Percentiles rank a stretch among this genome's conserved stretches.
Conservation (phyloP, 148 eudicot species). For the Rhododendron henanense region DNA sequence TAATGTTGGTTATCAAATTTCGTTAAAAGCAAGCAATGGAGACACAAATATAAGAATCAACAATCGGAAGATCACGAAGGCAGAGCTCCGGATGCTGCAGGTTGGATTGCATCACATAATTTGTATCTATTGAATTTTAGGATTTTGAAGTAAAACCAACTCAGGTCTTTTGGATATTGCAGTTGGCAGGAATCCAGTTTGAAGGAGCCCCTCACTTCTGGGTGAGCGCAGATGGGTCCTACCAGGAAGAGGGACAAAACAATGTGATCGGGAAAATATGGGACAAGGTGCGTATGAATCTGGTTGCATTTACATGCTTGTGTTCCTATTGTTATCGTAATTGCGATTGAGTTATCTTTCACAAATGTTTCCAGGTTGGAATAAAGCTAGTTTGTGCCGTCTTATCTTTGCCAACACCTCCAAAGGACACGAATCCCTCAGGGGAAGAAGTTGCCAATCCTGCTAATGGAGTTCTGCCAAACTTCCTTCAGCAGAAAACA, state of each 20-base stretch:
- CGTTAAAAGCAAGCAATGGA: too few species aligned
- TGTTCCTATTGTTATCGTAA: background rate
- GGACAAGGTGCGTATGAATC: constrained; percentile 45
- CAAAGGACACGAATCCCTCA: constrained; percentile 25
- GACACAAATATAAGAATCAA: too few species aligned
- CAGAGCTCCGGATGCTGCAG: too few species aligned
- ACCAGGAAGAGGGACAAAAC: constrained; percentile 61
- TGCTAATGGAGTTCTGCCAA: constrained; percentile 16
- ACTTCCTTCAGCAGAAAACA: constrained; percentile 23
- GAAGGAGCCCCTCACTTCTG: constrained; percentile 60
- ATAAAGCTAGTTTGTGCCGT: constrained; percentile 46
- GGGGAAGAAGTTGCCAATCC: constrained; percentile 21
- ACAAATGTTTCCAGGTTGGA: constrained; percentile 44
- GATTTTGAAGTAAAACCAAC: background rate
- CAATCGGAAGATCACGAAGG: too few species aligned
- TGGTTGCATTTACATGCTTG: constrained; percentile 2
- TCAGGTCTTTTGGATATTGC: constrained; percentile 21
- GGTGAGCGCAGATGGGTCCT: constrained; percentile 59
- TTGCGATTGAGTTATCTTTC: background rate
- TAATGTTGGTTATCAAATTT: too few species aligned
- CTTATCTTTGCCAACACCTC: constrained; percentile 68
- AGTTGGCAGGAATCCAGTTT: constrained; percentile 61
- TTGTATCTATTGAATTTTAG: background rate
- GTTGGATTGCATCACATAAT: too few species aligned
- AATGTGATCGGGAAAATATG: constrained; percentile 46